Base-by-base conservation (phyloP, 257 asterid species). In the Ehretia macrophylla region DNA sequence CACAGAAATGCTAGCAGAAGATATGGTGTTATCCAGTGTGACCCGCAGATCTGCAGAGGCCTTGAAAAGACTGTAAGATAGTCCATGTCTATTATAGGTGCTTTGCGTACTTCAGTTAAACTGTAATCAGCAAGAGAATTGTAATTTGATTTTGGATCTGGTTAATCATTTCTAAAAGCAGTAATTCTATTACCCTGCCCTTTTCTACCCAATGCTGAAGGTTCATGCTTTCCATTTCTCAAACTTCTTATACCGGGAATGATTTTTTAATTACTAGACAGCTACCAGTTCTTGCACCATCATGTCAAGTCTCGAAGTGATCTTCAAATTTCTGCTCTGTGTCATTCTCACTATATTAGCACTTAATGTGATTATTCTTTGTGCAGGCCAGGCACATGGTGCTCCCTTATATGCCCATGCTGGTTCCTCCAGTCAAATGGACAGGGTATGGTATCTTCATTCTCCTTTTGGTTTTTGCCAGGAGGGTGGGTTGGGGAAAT, bases 391-490 rank as follows among this genome's bases (percentile, higher is more conserved):
- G 94, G 72, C 95, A 91, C 88, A 84, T 82, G 96, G 92, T 91
- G 69, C 81, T 91, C 71, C 98, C 98, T 67, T 91, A 91, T 68
- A 88, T 91, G 98, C 98, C 98, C 51, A 91, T 91, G 98, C 69
- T 91, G 75, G 85, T 91, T 70, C 94, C 82, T 72, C 96, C 98
- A 63, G 78, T 83, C 77, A 88, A 85, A 81, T 88, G 96, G 98
- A 80, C 80, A 72, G 85, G 96, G 98, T 86, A 86, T 59, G 58
- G 51, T 69, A 55, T 21, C 69, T 70, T 27, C 11, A 18, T 53
- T 37, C n/a, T 19, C 20, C 65, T 69, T 46, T 32, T 19, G 8
- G 20, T 56, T 63, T 46, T 59, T 46, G 62, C 54, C 54, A 5
- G 23, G 11, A 4, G 16, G 16, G 5, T 49, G 54, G 14, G 35